Conservation (phyloP, 2,329 filamentous ascomycete species). For the Colletotrichum musae region DNA sequence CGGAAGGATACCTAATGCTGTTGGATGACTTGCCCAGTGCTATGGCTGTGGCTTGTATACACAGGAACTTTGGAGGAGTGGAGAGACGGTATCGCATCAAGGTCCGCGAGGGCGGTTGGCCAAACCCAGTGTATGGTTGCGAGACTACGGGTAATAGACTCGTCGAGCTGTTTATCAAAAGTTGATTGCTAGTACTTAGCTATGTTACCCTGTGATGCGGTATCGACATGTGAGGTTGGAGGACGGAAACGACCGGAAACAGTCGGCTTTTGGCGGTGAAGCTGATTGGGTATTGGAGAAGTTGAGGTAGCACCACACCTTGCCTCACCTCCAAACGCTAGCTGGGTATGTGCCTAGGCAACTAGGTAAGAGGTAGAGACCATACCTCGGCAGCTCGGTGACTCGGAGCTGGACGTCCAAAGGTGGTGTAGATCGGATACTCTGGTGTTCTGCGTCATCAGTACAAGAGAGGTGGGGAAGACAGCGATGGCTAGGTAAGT, state of each 20-base stretch:
- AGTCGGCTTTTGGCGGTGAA: conserved; percentile 26
- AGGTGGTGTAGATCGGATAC: not conserved
- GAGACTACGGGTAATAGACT: conserved; percentile 25
- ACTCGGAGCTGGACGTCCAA: conserved; percentile 7
- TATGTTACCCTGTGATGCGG: too few relatives aligned
- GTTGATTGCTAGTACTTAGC: conserved; percentile 24
- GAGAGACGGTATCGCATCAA: not conserved
- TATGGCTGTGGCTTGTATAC: conserved; percentile 28
- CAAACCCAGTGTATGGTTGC: conserved; percentile 18
- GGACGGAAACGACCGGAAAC: conserved; percentile 31
- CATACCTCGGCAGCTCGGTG: conserved; percentile 39
- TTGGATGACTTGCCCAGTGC: conserved; percentile 35
- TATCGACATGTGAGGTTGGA: not conserved
- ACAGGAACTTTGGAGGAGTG: conserved; percentile 9
- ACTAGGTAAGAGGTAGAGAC: not conserved
- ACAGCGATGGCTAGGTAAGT: not conserved
- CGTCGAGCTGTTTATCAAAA: conserved; percentile 30
- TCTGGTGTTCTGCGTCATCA: conserved; percentile 10
- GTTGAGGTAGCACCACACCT: conserved; percentile 13
- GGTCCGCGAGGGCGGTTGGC: not conserved
- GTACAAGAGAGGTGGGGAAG: conserved; percentile 2
- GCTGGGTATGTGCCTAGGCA: too few relatives aligned
- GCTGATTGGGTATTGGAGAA: conserved; percentile 26
- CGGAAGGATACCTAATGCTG: conserved; percentile 27
- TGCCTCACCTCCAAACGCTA: too few relatives aligned